Evolutionary conservation across 148 eudicot genomes (phyloP).

Genomic region (Polygonum maritimum): DNA sequence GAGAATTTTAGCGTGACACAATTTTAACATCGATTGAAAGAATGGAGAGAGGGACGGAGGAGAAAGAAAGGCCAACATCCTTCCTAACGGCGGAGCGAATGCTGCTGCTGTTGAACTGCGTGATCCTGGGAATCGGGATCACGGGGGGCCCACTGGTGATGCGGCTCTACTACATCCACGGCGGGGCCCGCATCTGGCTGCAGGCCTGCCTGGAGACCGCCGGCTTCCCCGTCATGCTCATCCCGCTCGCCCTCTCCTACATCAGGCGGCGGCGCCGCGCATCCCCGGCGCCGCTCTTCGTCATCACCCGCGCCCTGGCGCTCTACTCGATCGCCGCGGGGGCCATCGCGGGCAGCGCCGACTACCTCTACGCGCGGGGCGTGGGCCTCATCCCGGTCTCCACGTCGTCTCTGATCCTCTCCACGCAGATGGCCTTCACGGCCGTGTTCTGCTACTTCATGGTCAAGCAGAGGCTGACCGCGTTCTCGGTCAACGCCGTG

Average conservation of each 20-base stretch:
- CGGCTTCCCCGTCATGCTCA: constrained; percentile 51
- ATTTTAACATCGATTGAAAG: neutral
- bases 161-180: constrained; percentile 63
- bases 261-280: constrained; percentile 23
- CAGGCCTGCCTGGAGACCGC: constrained; percentile 39
- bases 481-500: constrained; percentile 46
- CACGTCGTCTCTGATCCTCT: constrained; percentile 48
- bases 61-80: neutral
- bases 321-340: constrained; percentile 20
- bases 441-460: constrained; percentile 40
- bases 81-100: constrained; percentile 11
- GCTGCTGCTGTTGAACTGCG: constrained; percentile 31
- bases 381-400: constrained; percentile 54
- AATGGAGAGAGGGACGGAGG: neutral
- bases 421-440: constrained; percentile 60
- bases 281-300: neutral
- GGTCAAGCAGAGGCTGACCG: constrained; percentile 48
- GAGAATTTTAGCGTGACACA: no score
- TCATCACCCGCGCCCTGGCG: constrained; percentile 4
- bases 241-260: constrained; percentile 31
- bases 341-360: constrained; percentile 46
- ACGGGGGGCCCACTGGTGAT: constrained; percentile 54
- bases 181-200: constrained; percentile 62
- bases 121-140: constrained; percentile 37
- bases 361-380: constrained; percentile 50